phyloP scores from a whole-genome alignment of 2,329 filamentous ascomycete species.

The Cladosporium cucumerinum region DNA sequence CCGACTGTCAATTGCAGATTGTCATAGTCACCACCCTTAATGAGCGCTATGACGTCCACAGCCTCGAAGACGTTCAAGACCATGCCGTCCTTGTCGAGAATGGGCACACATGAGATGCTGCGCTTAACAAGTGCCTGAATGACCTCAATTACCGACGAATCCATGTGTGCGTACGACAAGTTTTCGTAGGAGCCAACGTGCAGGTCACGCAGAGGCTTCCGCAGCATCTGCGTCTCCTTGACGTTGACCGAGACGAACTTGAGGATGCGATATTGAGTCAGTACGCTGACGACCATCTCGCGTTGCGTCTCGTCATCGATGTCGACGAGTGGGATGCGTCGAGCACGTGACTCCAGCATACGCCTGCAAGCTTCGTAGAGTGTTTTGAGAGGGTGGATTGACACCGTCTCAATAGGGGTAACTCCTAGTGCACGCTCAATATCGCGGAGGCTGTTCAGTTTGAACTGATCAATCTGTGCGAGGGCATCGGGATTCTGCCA shows the following conservation, averaged over 20 bases:
- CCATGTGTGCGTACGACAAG: slow-evolving; percentile 81
- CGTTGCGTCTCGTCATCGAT: slow-evolving; percentile 89
- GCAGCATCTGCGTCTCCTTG: slow-evolving; percentile 79
- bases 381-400: slow-evolving; percentile 85
- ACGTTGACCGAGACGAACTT: slow-evolving; percentile 98
- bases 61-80: slow-evolving; percentile 97
- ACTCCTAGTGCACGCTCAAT: slow-evolving; percentile 94
- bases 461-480: slow-evolving; percentile 87
- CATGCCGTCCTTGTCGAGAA: slow-evolving; percentile 73
- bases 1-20: slow-evolving; percentile 83
- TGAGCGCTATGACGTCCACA: slow-evolving; percentile 92
- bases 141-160: slow-evolving; percentile 86
- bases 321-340: slow-evolving; percentile 90
- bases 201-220: slow-evolving; percentile 81
- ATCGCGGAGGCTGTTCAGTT: slow-evolving; percentile 86
- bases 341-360: slow-evolving; percentile 90
- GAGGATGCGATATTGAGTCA: slow-evolving; percentile 96
- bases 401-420: slow-evolving; percentile 86
- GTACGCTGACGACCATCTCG: slow-evolving; percentile 90
- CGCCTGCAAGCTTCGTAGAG: slow-evolving; percentile 92
- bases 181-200: slow-evolving; percentile 79
- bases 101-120: slow-evolving; percentile 92
- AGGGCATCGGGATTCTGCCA: slow-evolving; percentile 93
- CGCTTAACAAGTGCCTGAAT: slow-evolving; percentile 89
- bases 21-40: slow-evolving; percentile 90